A percentile compares a stretch with the other conserved stretches of the same genome.
phyloP scores from a whole-genome alignment of 768 basidiomycete genomes.

The Calocera cornea region DNA sequence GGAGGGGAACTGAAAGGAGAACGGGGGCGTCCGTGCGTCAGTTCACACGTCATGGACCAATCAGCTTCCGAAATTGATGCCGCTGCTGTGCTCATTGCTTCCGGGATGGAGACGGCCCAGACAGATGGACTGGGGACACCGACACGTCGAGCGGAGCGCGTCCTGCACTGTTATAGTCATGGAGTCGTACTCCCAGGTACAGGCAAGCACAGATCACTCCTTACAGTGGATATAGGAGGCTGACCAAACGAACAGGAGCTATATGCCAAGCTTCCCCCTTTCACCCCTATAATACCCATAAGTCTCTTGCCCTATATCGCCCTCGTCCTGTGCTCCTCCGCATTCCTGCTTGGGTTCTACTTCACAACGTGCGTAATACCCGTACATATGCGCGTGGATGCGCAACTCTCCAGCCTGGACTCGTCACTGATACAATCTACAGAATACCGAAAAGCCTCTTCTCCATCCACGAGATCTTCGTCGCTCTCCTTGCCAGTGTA shows the following conservation, averaged over 20 bases:
- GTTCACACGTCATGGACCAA: conserved; percentile 1
- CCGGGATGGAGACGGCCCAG: not conserved
- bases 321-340: conserved; percentile 52
- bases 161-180: not conserved
- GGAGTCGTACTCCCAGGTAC: not conserved
- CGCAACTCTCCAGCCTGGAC: conserved; percentile 23
- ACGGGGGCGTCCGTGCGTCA: conserved; percentile 4
- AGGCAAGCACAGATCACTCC: not conserved
- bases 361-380: conserved; percentile 47
- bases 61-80: not conserved
- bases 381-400: too few relatives aligned
- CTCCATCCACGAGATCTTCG: conserved; percentile 49
- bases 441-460: conserved; percentile 65
- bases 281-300: conserved; percentile 56
- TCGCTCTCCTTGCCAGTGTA: conserved; percentile 58
- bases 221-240: not conserved
- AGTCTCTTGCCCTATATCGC: conserved; percentile 59
- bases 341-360: conserved; percentile 81
- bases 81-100: not conserved
- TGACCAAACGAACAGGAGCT: conserved; percentile 34
- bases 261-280: conserved; percentile 54
- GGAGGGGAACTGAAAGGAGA: not conserved
- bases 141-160: not conserved
- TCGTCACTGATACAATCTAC: conserved; percentile 15
- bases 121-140: not conserved